Evolutionary conservation across 2,329 filamentous ascomycete species (phyloP).

Genomic region (Arachnomyces sp.): DNA sequence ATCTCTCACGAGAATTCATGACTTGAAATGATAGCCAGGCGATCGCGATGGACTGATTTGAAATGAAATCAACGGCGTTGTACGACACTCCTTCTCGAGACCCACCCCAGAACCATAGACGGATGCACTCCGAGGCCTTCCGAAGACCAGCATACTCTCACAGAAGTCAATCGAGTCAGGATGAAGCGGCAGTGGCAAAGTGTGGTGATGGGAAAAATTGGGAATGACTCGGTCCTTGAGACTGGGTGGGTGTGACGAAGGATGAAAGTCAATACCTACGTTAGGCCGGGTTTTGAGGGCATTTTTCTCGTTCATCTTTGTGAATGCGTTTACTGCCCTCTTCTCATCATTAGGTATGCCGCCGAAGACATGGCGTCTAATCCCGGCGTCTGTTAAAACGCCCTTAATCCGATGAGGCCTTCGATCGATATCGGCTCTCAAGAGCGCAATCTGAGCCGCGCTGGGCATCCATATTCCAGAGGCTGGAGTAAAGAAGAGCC

Average conservation of each 20-base stretch:
- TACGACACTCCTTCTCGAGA: too few species aligned
- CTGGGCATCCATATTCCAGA: constrained; percentile 79
- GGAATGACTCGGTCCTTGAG: constrained; percentile 1
- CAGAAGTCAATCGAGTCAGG: too few species aligned
- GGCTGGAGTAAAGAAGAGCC: constrained; percentile 37
- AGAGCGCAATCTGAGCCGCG: constrained; percentile 51
- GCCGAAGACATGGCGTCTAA: constrained; percentile 59
- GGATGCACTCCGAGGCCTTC: too few species aligned
- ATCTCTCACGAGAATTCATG: too few species aligned
- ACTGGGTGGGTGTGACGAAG: constrained; percentile 7
- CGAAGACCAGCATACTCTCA: background rate
- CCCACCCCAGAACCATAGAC: too few species aligned
- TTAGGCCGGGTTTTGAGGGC: constrained; percentile 81
- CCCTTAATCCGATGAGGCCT: constrained; percentile 61
- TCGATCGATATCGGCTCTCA: constrained; percentile 68
- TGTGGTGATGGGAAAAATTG: background rate
- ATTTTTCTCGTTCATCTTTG: constrained; percentile 58
- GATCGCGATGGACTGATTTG: too few species aligned
- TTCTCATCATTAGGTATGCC: constrained; percentile 47
- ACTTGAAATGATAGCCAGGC: too few species aligned
- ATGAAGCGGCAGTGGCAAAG: background rate
- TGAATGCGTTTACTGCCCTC: constrained; percentile 61
- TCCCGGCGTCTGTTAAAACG: constrained; percentile 52
- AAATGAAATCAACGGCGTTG: too few species aligned
- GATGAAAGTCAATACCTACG: constrained; percentile 46